Percentiles rank a stretch among this genome's conserved stretches.
Evolutionary conservation across 129 eudicot species (phyloP).

Genomic region (Flaveria linearis): DNA sequence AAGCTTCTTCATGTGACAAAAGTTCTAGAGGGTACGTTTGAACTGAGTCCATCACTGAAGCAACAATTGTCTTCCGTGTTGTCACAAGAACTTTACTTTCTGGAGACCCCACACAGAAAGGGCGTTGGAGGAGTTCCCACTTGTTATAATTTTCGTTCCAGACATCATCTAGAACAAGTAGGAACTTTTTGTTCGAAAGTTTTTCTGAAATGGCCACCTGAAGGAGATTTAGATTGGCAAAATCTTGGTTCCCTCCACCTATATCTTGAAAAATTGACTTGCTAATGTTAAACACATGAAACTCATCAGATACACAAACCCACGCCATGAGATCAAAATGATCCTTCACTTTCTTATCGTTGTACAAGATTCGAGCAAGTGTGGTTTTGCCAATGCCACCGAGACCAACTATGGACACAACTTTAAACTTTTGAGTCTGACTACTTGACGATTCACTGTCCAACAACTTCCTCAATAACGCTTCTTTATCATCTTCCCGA

Average conservation of each 20-base stretch:
- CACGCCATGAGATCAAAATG: background rate
- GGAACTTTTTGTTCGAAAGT: constrained; percentile 25
- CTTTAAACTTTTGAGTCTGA: background rate
- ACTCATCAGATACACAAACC: background rate
- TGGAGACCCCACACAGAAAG: constrained; percentile 31
- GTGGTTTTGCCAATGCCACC: constrained; percentile 12
- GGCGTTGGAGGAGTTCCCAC: constrained; percentile 35
- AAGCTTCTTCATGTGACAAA: constrained; percentile 22
- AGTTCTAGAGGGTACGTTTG: constrained; percentile 18
- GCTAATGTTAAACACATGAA: background rate
- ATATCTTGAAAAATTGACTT: background rate
- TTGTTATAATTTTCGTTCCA: constrained; percentile 37
- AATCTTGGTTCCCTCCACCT: background rate
- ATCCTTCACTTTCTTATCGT: background rate
- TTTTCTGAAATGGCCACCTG: constrained; percentile 26
- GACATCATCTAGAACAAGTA: constrained; percentile 42
- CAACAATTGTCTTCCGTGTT: constrained; percentile 28
- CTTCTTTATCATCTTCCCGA: background rate
- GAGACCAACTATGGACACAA: background rate
- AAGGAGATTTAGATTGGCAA: constrained; percentile 14
- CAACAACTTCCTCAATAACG: background rate
- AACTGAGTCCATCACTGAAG: background rate
- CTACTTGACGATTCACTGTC: background rate
- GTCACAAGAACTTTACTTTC: constrained; percentile 29
- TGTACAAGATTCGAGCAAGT: background rate